Evolutionary conservation across 192 early-diverging fungal species (phyloP), one percentile per base, ranked within the genome.

Genomic region (Coemansia sp.): DNA sequence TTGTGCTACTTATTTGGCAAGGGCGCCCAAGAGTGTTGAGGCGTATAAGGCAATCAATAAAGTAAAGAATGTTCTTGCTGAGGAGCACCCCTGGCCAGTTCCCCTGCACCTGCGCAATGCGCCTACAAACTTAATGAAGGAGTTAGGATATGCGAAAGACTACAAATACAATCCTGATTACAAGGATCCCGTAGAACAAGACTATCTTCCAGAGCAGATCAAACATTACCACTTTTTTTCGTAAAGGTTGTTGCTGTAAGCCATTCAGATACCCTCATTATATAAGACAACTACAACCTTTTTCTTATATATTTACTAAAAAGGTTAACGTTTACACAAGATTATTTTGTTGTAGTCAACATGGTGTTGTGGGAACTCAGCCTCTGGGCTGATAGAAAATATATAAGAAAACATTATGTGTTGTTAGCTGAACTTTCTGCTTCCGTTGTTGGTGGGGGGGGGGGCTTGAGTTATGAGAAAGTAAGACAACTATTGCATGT

Each of bases 101-200:
- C 94, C 94, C 6, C 66, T 94, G 46, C 93, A 94, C 64, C 65
- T 96, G 8, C 84, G 92, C 30, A 93, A 93, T 67, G 92, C 93
- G 20, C 93, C 92, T 0, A 93, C 90, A 0, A 61, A 58, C 23
- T 70, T 95, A 25, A 93, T 95, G 92, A 85, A 91, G 73, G 85
- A 93, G 29, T 58, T 95, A 24, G 93, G 91, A 2, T 96, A 94
- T 67, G 87, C 85, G 8, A 60, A 87, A 31, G 92, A 83, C 0
- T 96, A 95, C 82, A 90, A 92, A 63, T 95, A 94, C 71, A 92
- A 92, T 66, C 93, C 94, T 1, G 87, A 87, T 61, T 91, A 82
- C 67, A 84, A 87, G 4, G 89, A 80, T 29, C 85, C 86, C 3
- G 86, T 94, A 0, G 80, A 93, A 5, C 93, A 95, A 63, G 87